These are phyloP conservation scores for Verticillium alfalfae DNA, from an alignment of 2,329 filamentous ascomycete species.

Conservation along the genomic window DNA sequence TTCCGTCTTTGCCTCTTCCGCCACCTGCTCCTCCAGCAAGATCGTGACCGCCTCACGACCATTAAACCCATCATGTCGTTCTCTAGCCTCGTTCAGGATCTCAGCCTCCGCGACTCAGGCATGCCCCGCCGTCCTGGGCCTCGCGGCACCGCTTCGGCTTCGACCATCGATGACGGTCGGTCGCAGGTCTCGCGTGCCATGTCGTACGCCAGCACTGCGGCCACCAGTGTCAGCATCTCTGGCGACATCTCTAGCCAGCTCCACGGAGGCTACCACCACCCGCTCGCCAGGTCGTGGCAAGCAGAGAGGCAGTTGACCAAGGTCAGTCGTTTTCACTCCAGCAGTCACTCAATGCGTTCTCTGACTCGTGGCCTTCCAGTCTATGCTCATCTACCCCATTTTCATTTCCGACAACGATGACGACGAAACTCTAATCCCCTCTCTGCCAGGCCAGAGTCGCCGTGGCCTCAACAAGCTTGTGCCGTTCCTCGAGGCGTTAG, in stretches of 20 bases:
- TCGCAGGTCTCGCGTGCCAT: constrained; percentile 59
- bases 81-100: constrained; percentile 61
- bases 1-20: not conserved
- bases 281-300: constrained; percentile 75
- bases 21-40: not conserved
- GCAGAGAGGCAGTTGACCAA: constrained; percentile 81
- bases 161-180: constrained; percentile 53
- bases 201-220: constrained; percentile 62
- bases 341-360: not conserved
- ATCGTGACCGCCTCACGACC: not conserved
- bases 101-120: constrained; percentile 52
- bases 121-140: constrained; percentile 40
- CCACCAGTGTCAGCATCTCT: constrained; percentile 64
- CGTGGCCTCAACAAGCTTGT: constrained; percentile 82
- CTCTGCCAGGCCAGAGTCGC: constrained; percentile 84
- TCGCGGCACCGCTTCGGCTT: constrained; percentile 40
- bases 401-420: constrained; percentile 94
- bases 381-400: constrained; percentile 97
- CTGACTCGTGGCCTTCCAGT: constrained; percentile 43
- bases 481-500: constrained; percentile 77
- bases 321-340: constrained; percentile 37
- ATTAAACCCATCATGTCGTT: constrained; percentile 49
- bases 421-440: constrained; percentile 85
- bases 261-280: constrained; percentile 77
- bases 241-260: constrained; percentile 78